Evolutionary conservation across 2,329 filamentous ascomycete species (phyloP).

Genomic region (Cladorrhinum sp.): DNA sequence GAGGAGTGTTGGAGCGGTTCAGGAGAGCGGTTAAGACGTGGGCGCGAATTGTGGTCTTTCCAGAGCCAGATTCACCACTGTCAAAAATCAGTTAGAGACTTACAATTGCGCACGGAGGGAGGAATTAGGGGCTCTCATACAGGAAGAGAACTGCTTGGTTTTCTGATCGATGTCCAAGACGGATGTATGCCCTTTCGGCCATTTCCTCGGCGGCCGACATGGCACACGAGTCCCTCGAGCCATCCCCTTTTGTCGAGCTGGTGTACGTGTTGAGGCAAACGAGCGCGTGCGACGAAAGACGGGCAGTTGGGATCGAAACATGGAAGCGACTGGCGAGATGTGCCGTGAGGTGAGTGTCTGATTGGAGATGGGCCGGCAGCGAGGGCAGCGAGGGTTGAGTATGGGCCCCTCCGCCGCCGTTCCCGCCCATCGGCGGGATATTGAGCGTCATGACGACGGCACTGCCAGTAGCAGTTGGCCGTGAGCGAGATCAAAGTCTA

Average conservation of each 20-base stretch:
- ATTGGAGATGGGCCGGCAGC: constrained; percentile 76
- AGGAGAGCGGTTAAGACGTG: constrained; percentile 84
- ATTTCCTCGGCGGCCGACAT: constrained; percentile 91
- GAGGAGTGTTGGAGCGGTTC: constrained; percentile 83
- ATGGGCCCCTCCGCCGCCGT: constrained; percentile 59
- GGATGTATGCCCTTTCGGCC: constrained; percentile 78
- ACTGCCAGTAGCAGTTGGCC: constrained; percentile 27
- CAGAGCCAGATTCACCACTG: constrained; percentile 83
- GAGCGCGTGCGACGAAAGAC: constrained; percentile 85
- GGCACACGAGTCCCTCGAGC: constrained; percentile 84
- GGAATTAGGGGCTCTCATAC: constrained; percentile 50
- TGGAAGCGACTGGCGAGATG: constrained; percentile 89
- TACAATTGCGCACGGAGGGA: not conserved
- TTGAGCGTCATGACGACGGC: constrained; percentile 57
- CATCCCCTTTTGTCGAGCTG: constrained; percentile 78
- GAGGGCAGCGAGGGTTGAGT: constrained; percentile 84
- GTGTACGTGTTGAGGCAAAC: constrained; percentile 95
- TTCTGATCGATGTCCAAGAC: constrained; percentile 83
- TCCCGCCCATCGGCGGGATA: constrained; percentile 46
- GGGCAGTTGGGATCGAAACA: constrained; percentile 81
- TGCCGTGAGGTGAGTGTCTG: constrained; percentile 65
- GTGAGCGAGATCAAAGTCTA: constrained; percentile 7
- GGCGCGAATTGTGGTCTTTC: constrained; percentile 90
- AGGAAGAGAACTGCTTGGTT: constrained; percentile 92
- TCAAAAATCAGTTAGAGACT: constrained; percentile 25